Percentiles rank a stretch among this genome's conserved stretches.
Evolutionary conservation across 768 basidiomycete species (phyloP).

Genomic region (Mycena polygramma): DNA sequence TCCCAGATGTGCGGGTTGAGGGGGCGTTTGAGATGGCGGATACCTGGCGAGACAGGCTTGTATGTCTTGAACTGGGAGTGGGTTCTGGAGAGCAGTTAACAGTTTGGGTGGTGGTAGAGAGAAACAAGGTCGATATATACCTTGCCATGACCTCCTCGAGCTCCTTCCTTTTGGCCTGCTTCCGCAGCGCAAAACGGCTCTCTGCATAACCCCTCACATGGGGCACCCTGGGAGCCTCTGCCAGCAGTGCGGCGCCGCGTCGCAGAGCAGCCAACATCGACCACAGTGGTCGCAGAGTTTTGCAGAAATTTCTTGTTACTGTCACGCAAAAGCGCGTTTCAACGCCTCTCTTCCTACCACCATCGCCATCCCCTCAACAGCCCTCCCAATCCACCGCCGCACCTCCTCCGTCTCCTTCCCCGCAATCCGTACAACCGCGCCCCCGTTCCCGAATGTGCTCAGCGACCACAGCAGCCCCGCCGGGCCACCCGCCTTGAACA

Average conservation of each 20-base stretch:
- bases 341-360: conserved; percentile 76
- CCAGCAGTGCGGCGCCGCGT: conserved; percentile 13
- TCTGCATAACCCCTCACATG: conserved; percentile 52
- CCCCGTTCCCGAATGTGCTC: conserved; percentile 66
- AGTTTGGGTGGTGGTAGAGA: too few species aligned
- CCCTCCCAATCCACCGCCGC: conserved; percentile 74
- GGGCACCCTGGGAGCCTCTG: not conserved
- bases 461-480: conserved; percentile 86
- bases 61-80: conserved; percentile 83
- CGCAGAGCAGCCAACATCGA: conserved; percentile 30
- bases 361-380: conserved; percentile 63
- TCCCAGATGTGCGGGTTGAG: conserved; percentile 86
- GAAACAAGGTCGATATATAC: too few species aligned
- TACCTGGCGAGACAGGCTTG: conserved; percentile 88
- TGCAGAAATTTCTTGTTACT: too few species aligned
- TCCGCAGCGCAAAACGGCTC: conserved; percentile 45
- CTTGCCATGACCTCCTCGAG: conserved; percentile 61
- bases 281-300: too few species aligned
- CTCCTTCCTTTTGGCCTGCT: conserved; percentile 51
- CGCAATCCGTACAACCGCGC: conserved; percentile 79
- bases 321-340: conserved; percentile 43
- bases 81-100: not conserved
- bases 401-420: conserved; percentile 84
- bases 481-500: conserved; percentile 74
- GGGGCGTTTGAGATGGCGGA: conserved; percentile 90